Conservation (phyloP, 192 early-diverging fungal genomes). For the Lunasporangiospora selenospora region DNA sequence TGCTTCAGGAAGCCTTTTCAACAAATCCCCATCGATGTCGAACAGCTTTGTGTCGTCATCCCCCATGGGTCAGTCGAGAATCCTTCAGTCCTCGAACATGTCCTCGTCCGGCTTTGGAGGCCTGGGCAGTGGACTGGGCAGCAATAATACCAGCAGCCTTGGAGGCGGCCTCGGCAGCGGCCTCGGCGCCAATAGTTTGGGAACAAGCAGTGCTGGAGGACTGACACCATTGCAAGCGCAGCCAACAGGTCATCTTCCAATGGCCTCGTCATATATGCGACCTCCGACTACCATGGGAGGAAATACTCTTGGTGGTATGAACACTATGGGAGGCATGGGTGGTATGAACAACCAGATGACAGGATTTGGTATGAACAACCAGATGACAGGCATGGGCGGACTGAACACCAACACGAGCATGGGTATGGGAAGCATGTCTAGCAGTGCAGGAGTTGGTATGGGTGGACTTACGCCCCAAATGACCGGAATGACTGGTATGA, state of each 20-base stretch:
- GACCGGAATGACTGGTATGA: constrained; percentile 6
- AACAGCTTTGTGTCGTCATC: constrained; percentile 27
- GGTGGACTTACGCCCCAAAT: constrained; percentile 8
- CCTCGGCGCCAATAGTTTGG: background rate
- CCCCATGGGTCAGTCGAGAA: constrained; percentile 34
- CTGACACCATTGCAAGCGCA: constrained; percentile 34
- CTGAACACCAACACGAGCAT: background rate
- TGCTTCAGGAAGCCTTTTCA: constrained; percentile 10
- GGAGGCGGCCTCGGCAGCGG: constrained; percentile 13
- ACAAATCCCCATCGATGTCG: constrained; percentile 42
- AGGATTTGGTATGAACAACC: constrained; percentile 14
- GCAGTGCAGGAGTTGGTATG: constrained; percentile 16
- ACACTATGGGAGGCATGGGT: constrained; percentile 9
- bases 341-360: background rate
- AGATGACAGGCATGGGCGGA: constrained; percentile 30
- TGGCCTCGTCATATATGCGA: constrained; percentile 47
- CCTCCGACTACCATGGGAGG: constrained; percentile 25
- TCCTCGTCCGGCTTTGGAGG: constrained; percentile 19
- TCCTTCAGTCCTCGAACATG: constrained; percentile 20
- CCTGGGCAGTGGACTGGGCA: constrained; percentile 10
- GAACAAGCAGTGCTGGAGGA: background rate
- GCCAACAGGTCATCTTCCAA: constrained; percentile 35
- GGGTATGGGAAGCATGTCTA: constrained; percentile 8
- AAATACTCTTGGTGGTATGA: constrained; percentile 3
- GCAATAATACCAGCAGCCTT: no score